Evolutionary conservation across 441 rosid species (phyloP), one percentile per base, ranked within the genome.

Genomic region (Lepidium campestre): DNA sequence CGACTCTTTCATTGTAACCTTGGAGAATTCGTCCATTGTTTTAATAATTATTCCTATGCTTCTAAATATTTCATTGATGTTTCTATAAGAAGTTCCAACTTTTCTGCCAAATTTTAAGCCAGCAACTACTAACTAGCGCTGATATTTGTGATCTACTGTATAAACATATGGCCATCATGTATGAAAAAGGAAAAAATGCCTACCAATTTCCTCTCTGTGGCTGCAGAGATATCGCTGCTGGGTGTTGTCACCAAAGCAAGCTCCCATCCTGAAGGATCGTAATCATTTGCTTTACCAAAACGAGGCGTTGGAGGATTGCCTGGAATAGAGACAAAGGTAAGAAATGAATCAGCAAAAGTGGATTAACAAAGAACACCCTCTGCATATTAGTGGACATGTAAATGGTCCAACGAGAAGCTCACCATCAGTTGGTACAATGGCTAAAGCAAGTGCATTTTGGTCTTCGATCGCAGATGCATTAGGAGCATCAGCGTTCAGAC

Each of bases 261-360:
- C 74, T 91, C 98, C 99, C 98, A 94, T 65, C 99, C 98, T 47
- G 85, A 62, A 55, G 98, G 94, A 78, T 89, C 94, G 60, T 85
- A 91, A 68, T 86, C 82, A 55, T 72, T 83, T 61, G 78, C 18
- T 75, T 83, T 84, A 70, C 74, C 75, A 68, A 87, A 79, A 55
- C 68, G 77, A 63, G 86, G 80, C 55, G 90, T 77, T 39, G 87
- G 42, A 49, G 86, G 79, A 77, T 86, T 79, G 62, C 56, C 98
- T 86, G 62, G 32, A 52, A 75, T 0, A 70, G 18, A 65, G 71
- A 69, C 57, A 7, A 56, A 60, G 66, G 32, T 20, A 6, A 18
- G 4, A 56, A 6, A n/a, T 44, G 46, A 8, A 56, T 46, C 7
- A 41, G 32, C 19, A 39, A 4, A 37, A 3, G 31, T 27, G 15